Base-by-base conservation (phyloP, 2,329 filamentous ascomycete genomes). In the Raffaelea ambrosiae region DNA sequence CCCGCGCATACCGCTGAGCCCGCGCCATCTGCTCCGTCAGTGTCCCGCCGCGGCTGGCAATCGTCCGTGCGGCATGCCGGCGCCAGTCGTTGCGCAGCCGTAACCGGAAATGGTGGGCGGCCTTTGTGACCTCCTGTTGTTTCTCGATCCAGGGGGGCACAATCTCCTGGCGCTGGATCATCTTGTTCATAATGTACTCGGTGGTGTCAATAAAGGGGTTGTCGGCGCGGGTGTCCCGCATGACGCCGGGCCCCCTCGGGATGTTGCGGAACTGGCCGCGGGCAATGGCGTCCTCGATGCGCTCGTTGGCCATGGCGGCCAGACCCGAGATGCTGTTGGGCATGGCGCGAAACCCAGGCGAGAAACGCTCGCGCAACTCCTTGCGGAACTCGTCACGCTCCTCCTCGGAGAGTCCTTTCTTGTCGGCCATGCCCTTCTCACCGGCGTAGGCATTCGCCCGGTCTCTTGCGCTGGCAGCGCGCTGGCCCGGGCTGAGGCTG, bases 131-230 rank as follows among this genome's bases (percentile, higher is more conserved):
- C 58, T 96, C 89, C 61, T 97, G 91, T 63, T 98, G 93, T 67
- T 96, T 97, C 66, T 98, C 93, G 51, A 98, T 97, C 93, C 93
- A 98, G 0, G 91, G 91, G 1, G 93, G 93, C 1, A 95, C 88
- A 51, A 97, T 87, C 19, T 95, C 90, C 65, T 98, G 93, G 50
- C 86, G 84, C 67, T 96, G 87, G 53, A 98, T 96, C 71, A 97
- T 96, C 67, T 94, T 93, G 67, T 98, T 97, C 84, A 97, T 85
- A 58, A 97, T 87, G 63, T 96, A 96, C 65, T 97, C 91, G 0
- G 93, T 97, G 49, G 91, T 97, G 60, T 97, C 88, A 49, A 97
- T 80, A 59, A 95, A 97, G 0, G 93, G 89, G 56, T 85, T 94
- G 56, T 84, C 84, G 1, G 87, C 86, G 54, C 87, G 82, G 44